Base-by-base conservation (phyloP, 83 land plant species). In the Thuja plicata region DNA sequence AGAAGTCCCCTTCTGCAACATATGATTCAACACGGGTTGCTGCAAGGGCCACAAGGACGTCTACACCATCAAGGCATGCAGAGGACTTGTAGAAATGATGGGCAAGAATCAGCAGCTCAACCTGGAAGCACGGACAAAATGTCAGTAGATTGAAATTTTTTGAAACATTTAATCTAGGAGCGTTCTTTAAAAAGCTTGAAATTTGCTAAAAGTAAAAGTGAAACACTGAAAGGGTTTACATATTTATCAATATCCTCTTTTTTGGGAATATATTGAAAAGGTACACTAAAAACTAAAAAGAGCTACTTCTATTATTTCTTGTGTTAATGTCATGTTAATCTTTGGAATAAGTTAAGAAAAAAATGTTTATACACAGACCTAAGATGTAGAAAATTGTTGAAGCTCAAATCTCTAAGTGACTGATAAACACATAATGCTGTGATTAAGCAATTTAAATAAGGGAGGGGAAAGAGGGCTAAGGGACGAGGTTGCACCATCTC, bases 81-180 rank as follows among this genome's bases (percentile, higher is more conserved):
- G 99, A 98, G 34, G 95, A 95, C 91, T 96, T 98, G 91, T 98
- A 98, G 88, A 97, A 98, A 74, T 96, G 97, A 87, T 98, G 99
- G 35, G 99, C 95, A 40, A 97, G 89, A 88, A 98, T 96, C 16
- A 98, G 95, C 86, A 98, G 97, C 91, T 98, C 99, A 91, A 98
- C 99, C 99, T 98, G 96, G 60, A 89, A 86, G 57, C 88, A 8
- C 45, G 89, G 19, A 74, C 40, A 27, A 57, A 83, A 84, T 10
- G 3, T 82, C 30, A 82, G 34, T 45, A 52, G 32, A 82, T 24
- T 82, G 15, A 82, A 82, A 27, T 45, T 11, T 40, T 8, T 35
- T 34, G 77, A 24, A n/a, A n/a, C 15, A 46, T 74, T 48, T 30
- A 37, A 82, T 57, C 37, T 82, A 48, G 10, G 9, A 84, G 54